phyloP scores from a whole-genome alignment of 2,329 filamentous ascomycete genomes.

The Eutypa lata region DNA sequence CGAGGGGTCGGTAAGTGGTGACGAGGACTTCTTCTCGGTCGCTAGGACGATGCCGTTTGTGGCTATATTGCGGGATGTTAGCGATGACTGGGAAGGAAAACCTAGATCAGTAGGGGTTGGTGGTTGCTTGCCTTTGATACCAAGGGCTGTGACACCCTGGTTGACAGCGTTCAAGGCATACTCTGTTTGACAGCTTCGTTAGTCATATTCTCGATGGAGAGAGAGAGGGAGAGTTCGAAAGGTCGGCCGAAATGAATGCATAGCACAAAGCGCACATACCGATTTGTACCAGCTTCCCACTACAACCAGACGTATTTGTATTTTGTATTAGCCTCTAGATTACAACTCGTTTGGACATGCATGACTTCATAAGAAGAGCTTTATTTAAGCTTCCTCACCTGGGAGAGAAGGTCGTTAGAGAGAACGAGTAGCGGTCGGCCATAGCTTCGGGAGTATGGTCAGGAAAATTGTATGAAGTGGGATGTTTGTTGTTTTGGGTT shows the following conservation, averaged over 20 bases:
- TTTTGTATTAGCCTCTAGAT: too few species aligned
- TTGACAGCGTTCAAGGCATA: conserved; percentile 99
- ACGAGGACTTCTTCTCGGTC: conserved; percentile 99
- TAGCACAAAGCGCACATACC: conserved; percentile 50
- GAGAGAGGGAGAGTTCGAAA: background rate
- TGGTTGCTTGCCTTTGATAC: conserved; percentile 79
- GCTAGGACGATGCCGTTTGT: conserved; percentile 98
- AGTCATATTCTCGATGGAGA: conserved; percentile 2
- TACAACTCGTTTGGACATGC: conserved; percentile 2
- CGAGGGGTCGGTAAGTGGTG: conserved; percentile 89
- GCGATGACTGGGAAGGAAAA: background rate
- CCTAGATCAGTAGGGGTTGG: too few species aligned
- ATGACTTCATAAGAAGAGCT: background rate
- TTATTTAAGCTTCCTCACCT: conserved; percentile 61
- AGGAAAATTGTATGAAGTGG: conserved; percentile 1
- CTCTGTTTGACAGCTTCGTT: conserved; percentile 55
- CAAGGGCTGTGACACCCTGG: conserved; percentile 95
- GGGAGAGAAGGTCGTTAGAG: conserved; percentile 97
- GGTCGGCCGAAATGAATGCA: conserved; percentile 1
- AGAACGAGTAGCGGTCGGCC: conserved; percentile 99
- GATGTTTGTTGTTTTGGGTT: background rate
- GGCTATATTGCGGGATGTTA: conserved; percentile 52
- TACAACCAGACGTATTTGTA: conserved; percentile 37
- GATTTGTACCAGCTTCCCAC: conserved; percentile 99
- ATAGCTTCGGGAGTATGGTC: conserved; percentile 49